Percentiles rank a stretch among this genome's conserved stretches.
These are phyloP conservation scores for Pestalotiopsis sp. DNA, from an alignment of 2,329 filamentous ascomycete species.

Conservation along the genomic window DNA sequence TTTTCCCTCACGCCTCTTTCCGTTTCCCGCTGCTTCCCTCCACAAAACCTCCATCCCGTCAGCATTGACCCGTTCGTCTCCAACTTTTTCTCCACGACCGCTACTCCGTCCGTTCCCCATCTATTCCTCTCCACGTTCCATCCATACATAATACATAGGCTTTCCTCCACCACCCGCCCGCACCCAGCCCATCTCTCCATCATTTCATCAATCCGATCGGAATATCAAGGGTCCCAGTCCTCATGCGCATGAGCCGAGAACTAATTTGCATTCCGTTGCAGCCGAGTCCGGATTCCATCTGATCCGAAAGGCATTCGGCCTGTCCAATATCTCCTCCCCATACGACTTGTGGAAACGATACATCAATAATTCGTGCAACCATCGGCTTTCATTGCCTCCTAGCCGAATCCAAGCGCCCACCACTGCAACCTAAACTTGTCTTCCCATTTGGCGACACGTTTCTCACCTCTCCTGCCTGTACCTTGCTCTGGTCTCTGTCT, in stretches of 20 bases:
- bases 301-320: neutral
- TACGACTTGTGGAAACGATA: slow-evolving; percentile 5
- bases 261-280: neutral
- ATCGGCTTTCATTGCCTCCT: slow-evolving; percentile 7
- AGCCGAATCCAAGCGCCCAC: slow-evolving; percentile 7
- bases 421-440: neutral
- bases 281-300: neutral
- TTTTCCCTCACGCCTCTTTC: neutral
- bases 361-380: slow-evolving; percentile 11
- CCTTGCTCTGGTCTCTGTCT: slow-evolving; percentile 1
- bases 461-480: neutral
- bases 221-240: neutral
- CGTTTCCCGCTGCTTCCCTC: slow-evolving; percentile 1
- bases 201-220: neutral
- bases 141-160: neutral
- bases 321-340: neutral
- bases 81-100: slow-evolving; percentile 12
- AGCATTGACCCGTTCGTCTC: slow-evolving; percentile 7
- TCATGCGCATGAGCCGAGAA: neutral
- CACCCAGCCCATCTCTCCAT: neutral
- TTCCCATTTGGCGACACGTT: neutral
- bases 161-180: slow-evolving; percentile 7
- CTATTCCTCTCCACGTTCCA: neutral
- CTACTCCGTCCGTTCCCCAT: slow-evolving; percentile 5
- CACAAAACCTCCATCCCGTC: neutral